phyloP scores from a whole-genome alignment of 2,329 filamentous ascomycete species.

The Ophiocordyceps camponoti-floridani region DNA sequence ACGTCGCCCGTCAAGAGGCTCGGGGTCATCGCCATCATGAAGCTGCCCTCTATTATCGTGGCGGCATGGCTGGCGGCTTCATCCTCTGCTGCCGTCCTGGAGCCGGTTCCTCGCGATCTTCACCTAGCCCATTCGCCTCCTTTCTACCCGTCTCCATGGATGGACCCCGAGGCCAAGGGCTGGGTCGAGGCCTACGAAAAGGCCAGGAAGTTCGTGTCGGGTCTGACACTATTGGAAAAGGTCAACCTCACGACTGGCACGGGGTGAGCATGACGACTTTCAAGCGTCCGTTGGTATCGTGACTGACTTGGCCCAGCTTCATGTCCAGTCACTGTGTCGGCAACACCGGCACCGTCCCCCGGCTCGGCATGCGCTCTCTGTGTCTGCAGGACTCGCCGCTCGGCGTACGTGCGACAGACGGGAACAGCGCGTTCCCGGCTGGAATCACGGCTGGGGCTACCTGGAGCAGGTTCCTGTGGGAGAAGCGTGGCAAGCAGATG shows the following conservation, averaged over 20 bases:
- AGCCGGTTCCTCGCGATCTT: background rate
- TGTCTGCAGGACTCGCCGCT: slow-evolving; percentile 79
- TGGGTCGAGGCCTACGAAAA: slow-evolving; percentile 64
- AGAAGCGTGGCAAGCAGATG: slow-evolving; percentile 27
- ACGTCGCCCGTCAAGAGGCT: background rate
- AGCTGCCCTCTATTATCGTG: slow-evolving; percentile 13
- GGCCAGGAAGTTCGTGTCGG: slow-evolving; percentile 63
- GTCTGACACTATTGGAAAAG: slow-evolving; percentile 73
- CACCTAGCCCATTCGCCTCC: slow-evolving; percentile 30
- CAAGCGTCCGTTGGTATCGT: background rate
- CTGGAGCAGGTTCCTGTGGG: slow-evolving; percentile 56
- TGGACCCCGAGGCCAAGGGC: slow-evolving; percentile 48
- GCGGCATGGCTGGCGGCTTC: slow-evolving; percentile 13
- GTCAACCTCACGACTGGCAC: slow-evolving; percentile 88
- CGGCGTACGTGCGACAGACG: slow-evolving; percentile 62
- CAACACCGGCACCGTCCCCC: slow-evolving; percentile 51
- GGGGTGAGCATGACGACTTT: slow-evolving; percentile 37
- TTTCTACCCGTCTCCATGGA: slow-evolving; percentile 78
- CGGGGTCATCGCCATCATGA: slow-evolving; percentile 10
- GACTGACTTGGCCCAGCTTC: slow-evolving; percentile 11
- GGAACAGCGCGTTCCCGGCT: slow-evolving; percentile 63
- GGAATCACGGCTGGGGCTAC: slow-evolving; percentile 70
- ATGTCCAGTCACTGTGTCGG: slow-evolving; percentile 57
- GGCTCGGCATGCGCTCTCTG: slow-evolving; percentile 51
- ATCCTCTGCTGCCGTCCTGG: slow-evolving; percentile 7